Conservation (phyloP, 768 basidiomycete species). For the button mushroom (Agaricus bisporus) region DNA sequence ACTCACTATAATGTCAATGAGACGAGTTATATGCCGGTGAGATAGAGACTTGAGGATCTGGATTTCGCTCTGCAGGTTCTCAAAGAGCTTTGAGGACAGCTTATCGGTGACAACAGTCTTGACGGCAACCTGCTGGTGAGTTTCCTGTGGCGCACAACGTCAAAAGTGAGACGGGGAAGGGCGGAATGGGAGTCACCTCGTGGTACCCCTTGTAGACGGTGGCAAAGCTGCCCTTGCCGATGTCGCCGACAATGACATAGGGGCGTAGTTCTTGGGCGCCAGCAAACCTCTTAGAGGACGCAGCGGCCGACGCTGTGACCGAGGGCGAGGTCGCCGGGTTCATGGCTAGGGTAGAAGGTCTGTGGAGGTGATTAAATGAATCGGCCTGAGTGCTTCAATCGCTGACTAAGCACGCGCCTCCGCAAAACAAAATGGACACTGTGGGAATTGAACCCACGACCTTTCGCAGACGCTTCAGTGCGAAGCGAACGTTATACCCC, state of each 20-base stretch:
- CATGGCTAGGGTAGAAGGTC: slow-evolving; percentile 3
- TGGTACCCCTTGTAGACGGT: slow-evolving; percentile 94
- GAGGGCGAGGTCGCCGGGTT: slow-evolving; percentile 4
- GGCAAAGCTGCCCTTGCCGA: slow-evolving; percentile 92
- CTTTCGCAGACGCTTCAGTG: slow-evolving; percentile 37
- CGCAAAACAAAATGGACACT: slow-evolving; percentile 30
- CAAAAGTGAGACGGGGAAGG: neutral
- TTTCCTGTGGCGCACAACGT: slow-evolving; percentile 44
- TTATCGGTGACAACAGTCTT: slow-evolving; percentile 89
- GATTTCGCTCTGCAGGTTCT: slow-evolving; percentile 98
- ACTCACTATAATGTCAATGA: slow-evolving; percentile 87
- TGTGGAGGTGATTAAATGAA: slow-evolving; percentile 9
- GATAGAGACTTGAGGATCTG: slow-evolving; percentile 91
- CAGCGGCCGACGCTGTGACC: neutral
- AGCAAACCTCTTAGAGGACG: neutral
- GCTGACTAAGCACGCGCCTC: slow-evolving; percentile 6
- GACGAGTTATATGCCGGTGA: slow-evolving; percentile 87
- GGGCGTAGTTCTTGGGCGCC: slow-evolving; percentile 27
- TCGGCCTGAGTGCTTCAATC: slow-evolving; percentile 10
- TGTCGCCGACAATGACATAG: slow-evolving; percentile 69
- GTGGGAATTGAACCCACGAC: slow-evolving; percentile 56
- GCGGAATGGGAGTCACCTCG: slow-evolving; percentile 48
- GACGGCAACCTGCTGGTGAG: slow-evolving; percentile 77
- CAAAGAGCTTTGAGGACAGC: slow-evolving; percentile 86
- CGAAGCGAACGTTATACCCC: slow-evolving; percentile 60